Base-by-base conservation (phyloP, 148 eudicot species). In the Heliamphora exappendiculata region DNA sequence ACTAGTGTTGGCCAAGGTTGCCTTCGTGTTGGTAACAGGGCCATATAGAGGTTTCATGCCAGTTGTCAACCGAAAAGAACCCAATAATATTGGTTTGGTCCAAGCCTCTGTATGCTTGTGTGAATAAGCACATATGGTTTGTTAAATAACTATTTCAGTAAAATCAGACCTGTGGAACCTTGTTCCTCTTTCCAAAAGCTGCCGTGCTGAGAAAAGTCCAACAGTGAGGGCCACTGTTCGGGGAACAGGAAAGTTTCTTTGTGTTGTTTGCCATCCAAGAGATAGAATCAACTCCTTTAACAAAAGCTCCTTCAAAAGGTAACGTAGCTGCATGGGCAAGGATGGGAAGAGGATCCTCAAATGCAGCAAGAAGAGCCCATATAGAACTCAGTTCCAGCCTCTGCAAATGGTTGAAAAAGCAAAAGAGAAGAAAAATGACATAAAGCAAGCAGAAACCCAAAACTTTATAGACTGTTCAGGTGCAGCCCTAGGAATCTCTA, bases 261-360 rank as follows among this genome's bases (percentile, higher is more conserved):
- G 96, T 81, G 76, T 94, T 94, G 85, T 94, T 88, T 66, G 89
- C 97, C 91, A 94, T 94, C 98, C 98, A 94, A 67, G 98, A 94
- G 60, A 94, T 44, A 76, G 97, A 84, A 54, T 94, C 97, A 79
- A 90, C 76, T 68, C 96, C 98, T 81, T 89, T 88, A 5, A 94
- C 90, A 83, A 94, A 94, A 50, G 97, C 97, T 65, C 98, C 98
- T 85, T 94, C 98, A 73, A 94, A 91, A 59, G 93, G 88, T 77
- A 69, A 75, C 69, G 77, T 68, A 75, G 39, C 50, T 70, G 69
- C 75, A 80, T 60, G 75, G 67, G 79, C 77, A 36, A 85, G 89
- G 74, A 90, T 59, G 24, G 97, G 98, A 80, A 94, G 93, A 81
- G 96, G 91, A 75, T 94, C 96, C 70, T 92, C 92, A 88, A 94